These are phyloP conservation scores for Phytopythium litorale DNA, from an alignment of 352 stramenopile genomes.

Conservation along the genomic window DNA sequence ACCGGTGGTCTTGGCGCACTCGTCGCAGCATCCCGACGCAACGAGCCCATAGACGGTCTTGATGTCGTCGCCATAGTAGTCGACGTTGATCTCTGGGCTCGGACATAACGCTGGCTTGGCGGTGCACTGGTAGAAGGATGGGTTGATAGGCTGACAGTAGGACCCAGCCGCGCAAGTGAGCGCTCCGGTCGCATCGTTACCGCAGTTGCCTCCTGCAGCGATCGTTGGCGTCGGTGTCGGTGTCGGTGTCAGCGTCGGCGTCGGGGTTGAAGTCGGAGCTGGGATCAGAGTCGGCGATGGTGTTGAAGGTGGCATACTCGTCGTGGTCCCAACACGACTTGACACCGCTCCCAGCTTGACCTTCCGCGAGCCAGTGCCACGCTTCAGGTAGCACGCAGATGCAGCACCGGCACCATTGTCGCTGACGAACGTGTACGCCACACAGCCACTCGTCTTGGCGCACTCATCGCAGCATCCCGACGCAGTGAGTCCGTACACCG, in stretches of 20 bases:
- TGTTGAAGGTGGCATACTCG: neutral
- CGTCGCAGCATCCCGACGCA: conserved; percentile 31
- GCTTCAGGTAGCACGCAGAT: conserved; percentile 35
- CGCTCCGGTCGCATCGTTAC: conserved; percentile 15
- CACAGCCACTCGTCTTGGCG: conserved; percentile 30
- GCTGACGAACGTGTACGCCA: conserved; percentile 53
- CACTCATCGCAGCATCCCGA: conserved; percentile 40
- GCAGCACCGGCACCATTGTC: conserved; percentile 12
- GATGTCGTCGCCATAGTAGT: conserved; percentile 7
- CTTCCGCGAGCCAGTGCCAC: conserved; percentile 13
- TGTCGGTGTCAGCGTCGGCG: neutral
- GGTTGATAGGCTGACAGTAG: conserved; percentile 41
- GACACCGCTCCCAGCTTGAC: neutral
- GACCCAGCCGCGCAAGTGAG: conserved; percentile 20
- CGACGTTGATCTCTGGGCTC: conserved; percentile 9
- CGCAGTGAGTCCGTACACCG: conserved; percentile 23
- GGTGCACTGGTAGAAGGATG: conserved; percentile 33
- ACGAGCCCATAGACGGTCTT: conserved; percentile 26
- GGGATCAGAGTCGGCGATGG: neutral
- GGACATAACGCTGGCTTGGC: conserved; percentile 20
- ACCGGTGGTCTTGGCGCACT: conserved; percentile 30
- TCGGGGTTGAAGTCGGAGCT: neutral
- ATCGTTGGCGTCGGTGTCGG: neutral
- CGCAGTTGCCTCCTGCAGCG: conserved; percentile 13
- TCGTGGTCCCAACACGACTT: neutral